Evolutionary conservation across 352 stramenopile species (phyloP), one percentile per base, ranked within the genome.

Genomic region (Phytophthora rubi): DNA sequence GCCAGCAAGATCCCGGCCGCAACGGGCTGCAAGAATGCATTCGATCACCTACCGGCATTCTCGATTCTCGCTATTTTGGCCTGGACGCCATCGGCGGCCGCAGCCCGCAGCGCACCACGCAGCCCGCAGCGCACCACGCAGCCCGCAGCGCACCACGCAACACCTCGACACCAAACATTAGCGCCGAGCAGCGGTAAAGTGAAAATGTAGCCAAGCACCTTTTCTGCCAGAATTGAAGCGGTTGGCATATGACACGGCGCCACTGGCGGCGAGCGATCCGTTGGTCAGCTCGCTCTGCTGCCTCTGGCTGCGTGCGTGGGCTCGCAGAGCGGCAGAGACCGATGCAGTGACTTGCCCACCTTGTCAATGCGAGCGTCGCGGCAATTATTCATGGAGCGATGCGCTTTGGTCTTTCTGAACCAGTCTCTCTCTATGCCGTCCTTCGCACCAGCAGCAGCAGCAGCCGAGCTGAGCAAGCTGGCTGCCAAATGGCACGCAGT

Each of bases 201-300:
- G n/a, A 15, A 68, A 58, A 52, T 63, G 62, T 65, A 70, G 62
- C 62, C 54, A 70, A 64, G 62, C 28, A 51, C 45, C 15, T 70
- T 70, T 70, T 70, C 47, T 70, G 56, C 35, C 45, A 53, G n/a
- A 42, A 55, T 53, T 63, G 62, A 63, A 69, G 62, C 39, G 33
- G 6, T 7, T 35, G 8, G 30, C 45, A 47, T 49, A 42, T 62
- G 42, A n/a, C 42, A 32, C 39, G 33, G 6, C 23, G 1, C 23
- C 23, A 26, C 23, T 26, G 23, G 35, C 16, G 42, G 42, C 15
- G 42, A 49, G 15, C 42, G 42, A 18, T 49, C 42, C 5, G 42
- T 16, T 21, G 42, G 42, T 37, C 33, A 48, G 35, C 32, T 42
- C 35, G 35, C 2, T 4, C 9, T 42, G 35, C 9, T 42, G 35